These are phyloP conservation scores for Prunus fruticosa DNA, from an alignment of 306 rosid species.

Conservation along the genomic window DNA sequence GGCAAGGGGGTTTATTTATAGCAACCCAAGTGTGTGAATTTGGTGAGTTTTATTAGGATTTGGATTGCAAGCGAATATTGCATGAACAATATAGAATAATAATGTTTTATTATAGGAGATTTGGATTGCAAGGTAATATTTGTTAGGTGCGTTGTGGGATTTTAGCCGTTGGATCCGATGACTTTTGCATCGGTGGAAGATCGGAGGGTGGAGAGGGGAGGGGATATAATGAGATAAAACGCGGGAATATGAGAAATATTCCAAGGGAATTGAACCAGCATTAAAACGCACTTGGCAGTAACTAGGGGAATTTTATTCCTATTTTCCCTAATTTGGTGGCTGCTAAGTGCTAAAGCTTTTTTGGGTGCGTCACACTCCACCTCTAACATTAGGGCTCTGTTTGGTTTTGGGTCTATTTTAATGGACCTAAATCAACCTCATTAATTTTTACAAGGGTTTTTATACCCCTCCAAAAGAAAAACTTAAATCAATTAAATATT, in stretches of 20 bases:
- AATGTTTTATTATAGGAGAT: background rate
- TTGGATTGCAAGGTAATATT: conserved; percentile 21
- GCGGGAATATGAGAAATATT: conserved; percentile 57
- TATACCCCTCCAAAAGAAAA: too few species aligned
- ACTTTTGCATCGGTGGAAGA: background rate
- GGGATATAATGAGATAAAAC: background rate
- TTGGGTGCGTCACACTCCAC: conserved; percentile 1
- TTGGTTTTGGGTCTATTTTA: too few species aligned
- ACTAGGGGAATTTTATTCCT: conserved; percentile 21
- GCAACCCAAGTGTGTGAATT: background rate
- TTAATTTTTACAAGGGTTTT: too few species aligned
- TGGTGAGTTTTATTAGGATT: background rate
- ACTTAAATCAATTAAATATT: too few species aligned
- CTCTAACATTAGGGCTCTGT: background rate
- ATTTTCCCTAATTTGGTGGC: conserved; percentile 4
- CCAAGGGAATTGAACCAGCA: conserved; percentile 26
- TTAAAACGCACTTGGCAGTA: conserved; percentile 15
- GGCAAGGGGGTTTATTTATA: conserved; percentile 34
- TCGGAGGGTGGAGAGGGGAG: conserved; percentile 6
- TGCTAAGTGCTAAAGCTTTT: background rate
- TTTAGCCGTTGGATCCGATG: conserved; percentile 22
- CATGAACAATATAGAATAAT: too few species aligned
- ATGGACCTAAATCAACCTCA: too few species aligned
- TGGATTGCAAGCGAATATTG: conserved; percentile 19
- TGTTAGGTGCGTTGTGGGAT: background rate